Conservation (phyloP, 768 basidiomycete species). For the Termitomyces sp. region DNA sequence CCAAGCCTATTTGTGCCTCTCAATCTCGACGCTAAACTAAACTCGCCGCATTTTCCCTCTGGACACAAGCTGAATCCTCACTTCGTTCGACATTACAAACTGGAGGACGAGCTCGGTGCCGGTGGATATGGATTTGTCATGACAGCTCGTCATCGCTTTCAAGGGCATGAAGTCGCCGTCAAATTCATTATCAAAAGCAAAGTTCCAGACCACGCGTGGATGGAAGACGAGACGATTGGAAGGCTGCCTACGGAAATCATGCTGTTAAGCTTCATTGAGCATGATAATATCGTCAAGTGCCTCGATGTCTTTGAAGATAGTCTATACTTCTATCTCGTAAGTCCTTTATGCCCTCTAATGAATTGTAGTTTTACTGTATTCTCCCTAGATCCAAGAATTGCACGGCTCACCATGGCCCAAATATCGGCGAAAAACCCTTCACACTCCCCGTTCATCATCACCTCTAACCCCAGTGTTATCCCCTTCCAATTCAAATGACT, state of each 20-base stretch:
- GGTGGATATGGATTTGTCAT: constrained; percentile 97
- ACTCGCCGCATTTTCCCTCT: constrained; percentile 46
- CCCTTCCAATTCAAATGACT: constrained; percentile 46
- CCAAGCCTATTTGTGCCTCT: constrained; percentile 13
- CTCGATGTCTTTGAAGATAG: constrained; percentile 82
- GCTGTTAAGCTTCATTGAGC: constrained; percentile 66
- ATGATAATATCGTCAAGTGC: constrained; percentile 80
- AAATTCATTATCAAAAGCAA: constrained; percentile 91
- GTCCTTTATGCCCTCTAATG: constrained; percentile 18
- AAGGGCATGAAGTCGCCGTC: constrained; percentile 75
- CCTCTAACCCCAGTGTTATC: constrained; percentile 50
- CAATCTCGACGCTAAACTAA: constrained; percentile 26
- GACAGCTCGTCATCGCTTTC: constrained; percentile 62
- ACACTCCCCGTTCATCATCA: constrained; percentile 18
- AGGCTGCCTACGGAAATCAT: constrained; percentile 78
- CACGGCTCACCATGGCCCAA: constrained; percentile 88
- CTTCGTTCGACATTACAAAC: constrained; percentile 55
- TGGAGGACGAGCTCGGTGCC: constrained; percentile 77
- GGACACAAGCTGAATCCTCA: constrained; percentile 54
- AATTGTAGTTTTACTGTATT: neutral
- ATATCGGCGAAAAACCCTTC: constrained; percentile 25
- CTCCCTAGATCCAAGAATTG: constrained; percentile 75
- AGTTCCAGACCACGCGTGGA: constrained; percentile 54
- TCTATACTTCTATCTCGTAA: constrained; percentile 81
- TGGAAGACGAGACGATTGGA: constrained; percentile 54